Base-by-base conservation (phyloP, 164 flowering plant genomes). In the Tetrastigma voinierianum region DNA sequence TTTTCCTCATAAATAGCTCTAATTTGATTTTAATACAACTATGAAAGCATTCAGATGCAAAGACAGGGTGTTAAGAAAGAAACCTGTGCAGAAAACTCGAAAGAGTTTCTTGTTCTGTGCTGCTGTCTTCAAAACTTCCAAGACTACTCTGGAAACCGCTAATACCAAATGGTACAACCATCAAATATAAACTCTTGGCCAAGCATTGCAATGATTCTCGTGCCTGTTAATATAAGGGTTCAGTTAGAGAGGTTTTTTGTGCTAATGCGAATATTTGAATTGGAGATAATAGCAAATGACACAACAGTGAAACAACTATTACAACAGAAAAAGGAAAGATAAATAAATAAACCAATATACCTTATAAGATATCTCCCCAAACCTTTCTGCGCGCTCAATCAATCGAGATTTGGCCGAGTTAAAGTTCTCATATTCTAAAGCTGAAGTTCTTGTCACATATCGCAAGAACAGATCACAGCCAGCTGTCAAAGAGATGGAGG, bases 101-200 rank as follows among this genome's bases (percentile, higher is more conserved):
- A 95, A 95, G 20, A 82, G 77, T 75, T 95, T 95, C 78, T 90
- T 86, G 64, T 76, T 90, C 46, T 79, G 85, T n/a, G 95, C 97
- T 24, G 98, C 97, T 10, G 79, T 77, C 86, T 82, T 95, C 68
- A 95, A 69, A 51, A 87, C 90, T 81, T 95, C 99, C 44, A 90
- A 66, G 32, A 95, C 98, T 24, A 95, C 98, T 77, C 99, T 84
- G 47, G 99, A 88, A 95, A 47, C 99, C 99, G 99, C 51, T n/a
- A n/a, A n/a, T n/a, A 95, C 98, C 86, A 95, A 86, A 95, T 95
- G 21, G 98, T 90, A 68, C 99, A 95, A 14, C 99, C 97, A 82
- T 92, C 97, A 65, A 92, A 87, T 49, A 95, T 88, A 73, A 95
- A 95, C 75, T 95, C 99, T 74, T 92, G 99, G 77, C 96, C 82